A percentile compares a stretch with the other conserved stretches of the same genome.
These are phyloP conservation scores for Kwoniella shivajii DNA, from an alignment of 1,284 basidiomycete species.

Conservation along the genomic window DNA sequence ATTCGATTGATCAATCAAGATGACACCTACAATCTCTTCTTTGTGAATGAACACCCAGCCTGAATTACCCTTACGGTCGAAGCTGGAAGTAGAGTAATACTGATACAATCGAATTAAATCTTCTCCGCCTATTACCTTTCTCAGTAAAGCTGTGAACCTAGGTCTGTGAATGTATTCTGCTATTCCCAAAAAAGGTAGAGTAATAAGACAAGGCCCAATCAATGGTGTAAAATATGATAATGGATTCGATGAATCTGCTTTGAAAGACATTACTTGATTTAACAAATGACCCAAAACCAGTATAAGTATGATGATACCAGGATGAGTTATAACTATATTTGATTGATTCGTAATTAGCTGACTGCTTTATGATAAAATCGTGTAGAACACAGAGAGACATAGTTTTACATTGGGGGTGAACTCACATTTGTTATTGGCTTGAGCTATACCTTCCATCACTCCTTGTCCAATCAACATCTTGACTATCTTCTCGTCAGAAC, in stretches of 20 bases:
- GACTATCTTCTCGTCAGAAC: constrained; percentile 62
- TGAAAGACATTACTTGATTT: constrained; percentile 66
- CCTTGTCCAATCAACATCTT: constrained; percentile 69
- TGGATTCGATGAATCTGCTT: constrained; percentile 57
- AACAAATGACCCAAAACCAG: constrained; percentile 62
- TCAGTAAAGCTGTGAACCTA: constrained; percentile 50
- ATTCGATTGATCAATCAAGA: constrained; percentile 66
- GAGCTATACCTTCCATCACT: constrained; percentile 69
- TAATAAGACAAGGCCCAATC: constrained; percentile 66
- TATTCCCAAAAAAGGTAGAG: constrained; percentile 66
- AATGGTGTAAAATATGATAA: constrained; percentile 63
- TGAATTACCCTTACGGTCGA: constrained; percentile 62
- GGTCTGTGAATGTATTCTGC: constrained; percentile 61
- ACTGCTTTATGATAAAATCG: background rate
- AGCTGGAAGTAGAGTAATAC: constrained; percentile 63
- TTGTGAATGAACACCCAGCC: constrained; percentile 70
- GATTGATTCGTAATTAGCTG: background rate
- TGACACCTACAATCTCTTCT: constrained; percentile 65
- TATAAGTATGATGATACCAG: constrained; percentile 65
- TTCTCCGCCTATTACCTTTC: constrained; percentile 60
- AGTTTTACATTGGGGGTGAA: too few relatives aligned
- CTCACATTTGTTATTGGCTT: constrained; percentile 67
- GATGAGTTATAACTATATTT: constrained; percentile 64
- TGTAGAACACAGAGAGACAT: too few relatives aligned
- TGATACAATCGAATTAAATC: constrained; percentile 62